A percentile compares a stretch with the other conserved stretches of the same genome.
Evolutionary conservation across 1,139 yeast species (phyloP).

Genomic region (Chernovozyma aurita): DNA sequence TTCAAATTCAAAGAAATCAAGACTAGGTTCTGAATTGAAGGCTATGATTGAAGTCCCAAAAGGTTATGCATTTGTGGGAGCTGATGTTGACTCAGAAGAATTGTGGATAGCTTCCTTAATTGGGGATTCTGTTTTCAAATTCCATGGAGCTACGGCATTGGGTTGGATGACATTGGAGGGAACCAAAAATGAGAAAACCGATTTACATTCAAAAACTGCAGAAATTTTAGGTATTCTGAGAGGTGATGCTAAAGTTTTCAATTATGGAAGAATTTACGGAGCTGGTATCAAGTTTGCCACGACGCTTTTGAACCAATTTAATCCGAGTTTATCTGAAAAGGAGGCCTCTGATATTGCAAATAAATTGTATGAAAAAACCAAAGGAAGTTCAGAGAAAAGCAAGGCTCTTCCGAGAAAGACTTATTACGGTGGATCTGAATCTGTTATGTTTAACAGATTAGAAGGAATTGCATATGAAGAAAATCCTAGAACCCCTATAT

Average conservation of each 20-base stretch:
- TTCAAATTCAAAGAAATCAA: slow-evolving; percentile 77
- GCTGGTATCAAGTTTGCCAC: slow-evolving; percentile 94
- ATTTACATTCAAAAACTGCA: slow-evolving; percentile 93
- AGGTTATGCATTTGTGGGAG: slow-evolving; percentile 92
- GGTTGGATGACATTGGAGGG: slow-evolving; percentile 99
- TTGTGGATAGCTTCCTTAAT: slow-evolving; percentile 95
- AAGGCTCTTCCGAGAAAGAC: slow-evolving; percentile 27
- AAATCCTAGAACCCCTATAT: slow-evolving; percentile 84
- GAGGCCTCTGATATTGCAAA: slow-evolving; percentile 70
- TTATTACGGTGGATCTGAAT: slow-evolving; percentile 94
- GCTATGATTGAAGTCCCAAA: slow-evolving; percentile 82
- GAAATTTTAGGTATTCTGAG: slow-evolving; percentile 82
- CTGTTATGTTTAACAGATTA: slow-evolving; percentile 81
- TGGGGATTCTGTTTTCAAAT: slow-evolving; percentile 83
- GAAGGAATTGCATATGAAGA: slow-evolving; percentile 84
- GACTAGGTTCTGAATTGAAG: slow-evolving; percentile 93
- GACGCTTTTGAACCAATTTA: slow-evolving; percentile 74
- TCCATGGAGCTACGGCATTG: slow-evolving; percentile 94
- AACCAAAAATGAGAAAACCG: slow-evolving; percentile 84
- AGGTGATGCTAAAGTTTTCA: slow-evolving; percentile 90
- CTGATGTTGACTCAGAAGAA: slow-evolving; percentile 98
- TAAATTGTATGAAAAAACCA: slow-evolving; percentile 71
- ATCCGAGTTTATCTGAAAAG: slow-evolving; percentile 60
- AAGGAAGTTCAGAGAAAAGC: slow-evolving; percentile 52
- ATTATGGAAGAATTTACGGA: slow-evolving; percentile 96